Percentiles rank a stretch among this genome's conserved stretches.
Evolutionary conservation across 148 eudicot genomes (phyloP).

Genomic region (Chenopodium formosanum): DNA sequence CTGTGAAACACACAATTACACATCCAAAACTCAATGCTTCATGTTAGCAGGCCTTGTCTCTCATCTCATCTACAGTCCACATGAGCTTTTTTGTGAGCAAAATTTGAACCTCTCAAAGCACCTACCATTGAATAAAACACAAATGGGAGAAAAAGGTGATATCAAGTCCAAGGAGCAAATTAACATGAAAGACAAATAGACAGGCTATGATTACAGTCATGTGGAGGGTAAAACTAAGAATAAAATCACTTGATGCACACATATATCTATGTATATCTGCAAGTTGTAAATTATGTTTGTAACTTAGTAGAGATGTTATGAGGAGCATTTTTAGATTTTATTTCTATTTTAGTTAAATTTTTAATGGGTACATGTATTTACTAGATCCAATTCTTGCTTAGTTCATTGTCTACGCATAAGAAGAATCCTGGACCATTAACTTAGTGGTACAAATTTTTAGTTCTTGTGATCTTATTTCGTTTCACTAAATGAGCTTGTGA

Average conservation of each 20-base stretch:
- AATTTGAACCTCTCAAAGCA: too few relatives aligned
- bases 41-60: too few relatives aligned
- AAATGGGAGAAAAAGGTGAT: too few relatives aligned
- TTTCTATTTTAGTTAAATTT: background rate
- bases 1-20: too few relatives aligned
- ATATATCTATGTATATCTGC: background rate
- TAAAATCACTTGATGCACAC: background rate
- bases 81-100: too few relatives aligned
- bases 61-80: too few relatives aligned
- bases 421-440: background rate
- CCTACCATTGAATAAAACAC: too few relatives aligned
- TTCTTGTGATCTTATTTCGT: background rate
- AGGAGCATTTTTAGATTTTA: background rate
- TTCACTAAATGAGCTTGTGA: background rate
- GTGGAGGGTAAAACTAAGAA: background rate
- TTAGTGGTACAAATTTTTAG: constrained; percentile 4
- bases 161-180: background rate
- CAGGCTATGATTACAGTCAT: background rate
- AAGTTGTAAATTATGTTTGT: background rate
- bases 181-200: background rate
- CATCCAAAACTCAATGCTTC: too few relatives aligned
- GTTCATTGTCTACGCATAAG: background rate
- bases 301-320: background rate
- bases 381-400: background rate
- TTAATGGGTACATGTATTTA: background rate